Base-by-base conservation (phyloP, 2,329 filamentous ascomycete species). In the Colletotrichum endophyticum region DNA sequence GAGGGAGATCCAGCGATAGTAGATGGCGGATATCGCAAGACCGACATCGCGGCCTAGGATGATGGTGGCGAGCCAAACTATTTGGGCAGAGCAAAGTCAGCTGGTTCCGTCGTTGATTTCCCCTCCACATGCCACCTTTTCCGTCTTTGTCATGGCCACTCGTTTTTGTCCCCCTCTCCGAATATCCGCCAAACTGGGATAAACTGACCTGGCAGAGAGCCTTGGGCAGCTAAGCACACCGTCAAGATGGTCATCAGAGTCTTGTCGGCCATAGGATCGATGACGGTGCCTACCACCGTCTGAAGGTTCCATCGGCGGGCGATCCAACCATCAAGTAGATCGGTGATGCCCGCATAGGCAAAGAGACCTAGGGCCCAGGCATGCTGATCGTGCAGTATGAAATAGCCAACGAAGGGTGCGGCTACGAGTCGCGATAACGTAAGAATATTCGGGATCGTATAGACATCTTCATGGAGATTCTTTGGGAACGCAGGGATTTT, bases 231-330 rank as follows among this genome's bases (percentile, higher is more conserved):
- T 61, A 99, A 87, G 79, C 95, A 96, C 15, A 96, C 93, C 1
- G 96, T 98, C 80, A 98, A 86, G 74, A 98, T 92, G 1, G 96
- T 98, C 97, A 99, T 99, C 78, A 99, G 90, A 11, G 92, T 91
- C 87, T 99, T 99, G 86, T 99, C 97, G 5, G 97, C 97, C 94
- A 98, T 97, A 8, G 97, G 97, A 82, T 98, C 96, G 78, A 99
- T 95, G 34, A 99, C 92, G 71, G 95, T 98, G 71, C 97, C 97
- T 12, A 99, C 95, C 2, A 99, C 96, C 1, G 97, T 99, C 84
- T 97, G 94, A 73, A 95, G 90, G 67, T 96, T 94, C 92, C 94
- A 99, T 76, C 90, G 91, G 56, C 97, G 92, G 30, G 97, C 97
- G 81, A 99, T 97, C 90, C 94, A 99, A 73, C 97, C 97, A 84